Evolutionary conservation across 352 stramenopile species (phyloP).

Genomic region (Pythium brachiatum): DNA sequence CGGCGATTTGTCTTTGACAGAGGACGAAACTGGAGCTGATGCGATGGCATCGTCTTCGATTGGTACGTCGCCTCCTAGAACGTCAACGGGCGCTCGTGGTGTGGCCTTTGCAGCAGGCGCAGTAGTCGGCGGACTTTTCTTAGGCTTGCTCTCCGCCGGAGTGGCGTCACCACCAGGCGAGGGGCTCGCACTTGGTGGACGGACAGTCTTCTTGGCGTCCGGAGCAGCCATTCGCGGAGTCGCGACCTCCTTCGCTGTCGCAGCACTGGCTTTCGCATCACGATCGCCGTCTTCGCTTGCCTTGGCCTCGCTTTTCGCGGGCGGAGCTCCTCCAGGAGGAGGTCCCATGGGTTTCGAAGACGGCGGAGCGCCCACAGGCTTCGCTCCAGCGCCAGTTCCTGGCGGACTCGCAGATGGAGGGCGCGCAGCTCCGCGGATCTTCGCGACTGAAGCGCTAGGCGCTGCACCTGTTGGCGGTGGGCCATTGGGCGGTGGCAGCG

Average conservation of each 20-base stretch:
- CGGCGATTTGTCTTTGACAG: conserved; percentile 32
- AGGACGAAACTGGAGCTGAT: conserved; percentile 13
- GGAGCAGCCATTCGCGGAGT: conserved; percentile 1
- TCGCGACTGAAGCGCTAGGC: conserved; percentile 64
- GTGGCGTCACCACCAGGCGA: background rate
- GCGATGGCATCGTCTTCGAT: conserved; percentile 25
- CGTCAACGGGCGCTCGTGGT: conserved; percentile 28
- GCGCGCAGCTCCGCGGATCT: conserved; percentile 63
- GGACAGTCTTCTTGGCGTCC: conserved; percentile 20
- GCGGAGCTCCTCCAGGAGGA: conserved; percentile 21
- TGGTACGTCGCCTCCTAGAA: conserved; percentile 26
- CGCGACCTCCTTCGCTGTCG: conserved; percentile 18
- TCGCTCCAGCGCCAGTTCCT: conserved; percentile 11
- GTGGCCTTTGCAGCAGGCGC: conserved; percentile 30
- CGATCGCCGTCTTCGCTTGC: background rate
- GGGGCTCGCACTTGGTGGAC: conserved; percentile 19
- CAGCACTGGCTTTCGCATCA: background rate
- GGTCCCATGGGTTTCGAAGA: background rate
- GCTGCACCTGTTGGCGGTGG: conserved; percentile 46
- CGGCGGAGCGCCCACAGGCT: conserved; percentile 9
- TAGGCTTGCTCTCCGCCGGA: conserved; percentile 17
- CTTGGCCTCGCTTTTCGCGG: conserved; percentile 26
- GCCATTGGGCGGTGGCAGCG: conserved; percentile 57
- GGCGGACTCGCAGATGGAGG: conserved; percentile 39
- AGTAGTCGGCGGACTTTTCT: background rate